Evolutionary conservation across 2,329 filamentous ascomycete genomes (phyloP).

Genomic region (Calonectria pseudoreteaudii): DNA sequence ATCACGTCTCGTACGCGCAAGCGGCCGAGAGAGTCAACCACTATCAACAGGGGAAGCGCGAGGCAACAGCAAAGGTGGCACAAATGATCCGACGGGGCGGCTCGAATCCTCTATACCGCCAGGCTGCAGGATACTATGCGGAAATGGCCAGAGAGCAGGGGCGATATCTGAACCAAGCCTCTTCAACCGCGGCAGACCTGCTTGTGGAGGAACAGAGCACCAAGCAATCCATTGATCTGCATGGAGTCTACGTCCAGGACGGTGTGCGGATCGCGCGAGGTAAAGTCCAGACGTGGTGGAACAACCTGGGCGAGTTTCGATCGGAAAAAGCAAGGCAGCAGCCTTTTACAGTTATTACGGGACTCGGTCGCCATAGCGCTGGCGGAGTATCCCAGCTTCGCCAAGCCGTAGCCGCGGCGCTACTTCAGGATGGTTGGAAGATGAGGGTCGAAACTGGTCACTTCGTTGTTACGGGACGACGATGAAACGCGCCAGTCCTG

Average conservation of each 20-base stretch:
- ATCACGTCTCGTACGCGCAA: slow-evolving; percentile 40
- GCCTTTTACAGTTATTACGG: slow-evolving; percentile 83
- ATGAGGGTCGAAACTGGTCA: slow-evolving; percentile 78
- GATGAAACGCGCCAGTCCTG: slow-evolving; percentile 33
- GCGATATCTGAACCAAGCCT: slow-evolving; percentile 67
- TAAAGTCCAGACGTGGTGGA: slow-evolving; percentile 81
- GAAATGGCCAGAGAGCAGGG: slow-evolving; percentile 75
- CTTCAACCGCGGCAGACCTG: slow-evolving; percentile 75
- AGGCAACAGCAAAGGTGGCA: slow-evolving; percentile 52
- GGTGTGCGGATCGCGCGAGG: slow-evolving; percentile 82
- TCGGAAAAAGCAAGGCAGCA: slow-evolving; percentile 59
- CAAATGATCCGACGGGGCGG: slow-evolving; percentile 62
- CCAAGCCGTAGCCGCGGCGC: slow-evolving; percentile 80
- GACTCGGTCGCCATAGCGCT: slow-evolving; percentile 81
- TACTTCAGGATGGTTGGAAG: slow-evolving; percentile 86
- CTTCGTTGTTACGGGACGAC: slow-evolving; percentile 75
- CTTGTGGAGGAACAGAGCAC: slow-evolving; percentile 77
- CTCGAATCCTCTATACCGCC: slow-evolving; percentile 79
- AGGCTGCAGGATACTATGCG: slow-evolving; percentile 81
- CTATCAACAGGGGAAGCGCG: slow-evolving; percentile 46
- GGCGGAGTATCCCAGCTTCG: slow-evolving; percentile 82
- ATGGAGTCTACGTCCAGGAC: slow-evolving; percentile 84
- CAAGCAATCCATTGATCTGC: slow-evolving; percentile 75
- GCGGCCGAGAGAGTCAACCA: slow-evolving; percentile 44
- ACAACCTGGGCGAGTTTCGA: slow-evolving; percentile 73